Evolutionary conservation across 2,329 filamentous ascomycete genomes (phyloP).

Genomic region (Gaeumannomyces sp.): DNA sequence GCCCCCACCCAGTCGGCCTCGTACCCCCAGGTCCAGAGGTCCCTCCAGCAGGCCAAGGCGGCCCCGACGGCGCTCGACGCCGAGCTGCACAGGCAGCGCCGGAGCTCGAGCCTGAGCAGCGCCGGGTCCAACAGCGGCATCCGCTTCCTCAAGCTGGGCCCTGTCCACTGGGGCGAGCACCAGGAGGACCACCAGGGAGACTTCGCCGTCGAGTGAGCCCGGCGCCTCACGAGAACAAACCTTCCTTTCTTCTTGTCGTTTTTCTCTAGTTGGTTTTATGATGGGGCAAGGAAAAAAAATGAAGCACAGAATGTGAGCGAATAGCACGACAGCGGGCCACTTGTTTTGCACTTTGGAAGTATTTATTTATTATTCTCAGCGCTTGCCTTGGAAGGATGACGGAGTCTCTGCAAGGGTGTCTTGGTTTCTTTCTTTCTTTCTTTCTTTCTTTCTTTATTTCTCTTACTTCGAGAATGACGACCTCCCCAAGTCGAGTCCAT

Average conservation of each 20-base stretch:
- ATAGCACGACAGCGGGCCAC: background rate
- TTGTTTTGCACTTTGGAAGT: background rate
- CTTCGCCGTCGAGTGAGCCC: slow-evolving; percentile 35
- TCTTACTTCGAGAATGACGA: background rate
- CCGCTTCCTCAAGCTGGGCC: slow-evolving; percentile 57
- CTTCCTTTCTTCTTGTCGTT: background rate
- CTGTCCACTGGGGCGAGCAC: slow-evolving; percentile 59
- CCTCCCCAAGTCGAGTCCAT: background rate
- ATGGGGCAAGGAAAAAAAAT: slow-evolving; percentile 4
- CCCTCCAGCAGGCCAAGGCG: slow-evolving; percentile 22
- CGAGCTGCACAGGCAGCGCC: slow-evolving; percentile 31
- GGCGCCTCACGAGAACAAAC: background rate
- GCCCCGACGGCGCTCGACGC: slow-evolving; percentile 11
- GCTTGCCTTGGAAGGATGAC: background rate
- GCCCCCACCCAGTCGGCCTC: slow-evolving; percentile 52
- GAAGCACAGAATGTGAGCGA: background rate
- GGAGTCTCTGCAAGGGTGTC: background rate
- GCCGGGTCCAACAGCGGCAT: slow-evolving; percentile 30
- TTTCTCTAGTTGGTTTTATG: background rate
- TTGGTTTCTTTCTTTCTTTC: background rate
- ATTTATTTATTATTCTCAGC: background rate
- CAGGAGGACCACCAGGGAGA: slow-evolving; percentile 50
- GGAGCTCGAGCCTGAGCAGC: slow-evolving; percentile 50
- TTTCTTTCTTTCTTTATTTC: too few species aligned
- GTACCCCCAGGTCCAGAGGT: slow-evolving; percentile 40